phyloP scores from a whole-genome alignment of 768 basidiomycete species.

The Candolleomyces aberdarensis region DNA sequence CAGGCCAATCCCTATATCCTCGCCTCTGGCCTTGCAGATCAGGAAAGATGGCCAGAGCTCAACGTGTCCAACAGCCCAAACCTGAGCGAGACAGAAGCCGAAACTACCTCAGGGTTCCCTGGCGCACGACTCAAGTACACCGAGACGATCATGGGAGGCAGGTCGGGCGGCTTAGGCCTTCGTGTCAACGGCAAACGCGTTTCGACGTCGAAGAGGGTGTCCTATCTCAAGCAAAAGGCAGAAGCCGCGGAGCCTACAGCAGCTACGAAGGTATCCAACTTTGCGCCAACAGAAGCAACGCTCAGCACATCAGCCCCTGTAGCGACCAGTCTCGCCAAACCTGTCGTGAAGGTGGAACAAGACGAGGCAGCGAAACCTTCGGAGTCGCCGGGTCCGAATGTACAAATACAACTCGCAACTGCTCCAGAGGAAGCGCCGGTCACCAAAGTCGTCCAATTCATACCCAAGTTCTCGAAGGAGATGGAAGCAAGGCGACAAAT shows the following conservation, averaged over 20 bases:
- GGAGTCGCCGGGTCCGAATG: conserved; percentile 31
- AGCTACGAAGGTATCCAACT: conserved; percentile 28
- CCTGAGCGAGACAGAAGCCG: conserved; percentile 65
- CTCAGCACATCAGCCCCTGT: conserved; percentile 24
- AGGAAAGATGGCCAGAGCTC: conserved; percentile 84
- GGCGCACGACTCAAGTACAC: conserved; percentile 73
- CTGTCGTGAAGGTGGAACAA: conserved; percentile 25
- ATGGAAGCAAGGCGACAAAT: conserved; percentile 73
- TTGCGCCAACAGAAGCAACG: conserved; percentile 28
- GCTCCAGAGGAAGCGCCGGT: conserved; percentile 42
- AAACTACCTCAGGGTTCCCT: conserved; percentile 45
- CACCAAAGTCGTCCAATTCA: conserved; percentile 54
- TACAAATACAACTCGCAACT: conserved; percentile 39
- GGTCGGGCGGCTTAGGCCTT: conserved; percentile 72
- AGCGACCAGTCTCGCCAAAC: conserved; percentile 21
- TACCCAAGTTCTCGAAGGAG: conserved; percentile 82
- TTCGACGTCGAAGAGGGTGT: conserved; percentile 50
- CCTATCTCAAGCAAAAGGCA: conserved; percentile 30
- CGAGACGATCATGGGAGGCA: conserved; percentile 82
- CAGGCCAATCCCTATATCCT: conserved; percentile 80
- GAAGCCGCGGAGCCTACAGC: conserved; percentile 6
- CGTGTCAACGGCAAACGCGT: conserved; percentile 65
- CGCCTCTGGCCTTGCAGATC: conserved; percentile 76
- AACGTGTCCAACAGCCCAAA: conserved; percentile 66
- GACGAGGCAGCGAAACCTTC: conserved; percentile 10